phyloP scores from a whole-genome alignment of 108 stramenopile species.

The Cyclotella baltica region DNA sequence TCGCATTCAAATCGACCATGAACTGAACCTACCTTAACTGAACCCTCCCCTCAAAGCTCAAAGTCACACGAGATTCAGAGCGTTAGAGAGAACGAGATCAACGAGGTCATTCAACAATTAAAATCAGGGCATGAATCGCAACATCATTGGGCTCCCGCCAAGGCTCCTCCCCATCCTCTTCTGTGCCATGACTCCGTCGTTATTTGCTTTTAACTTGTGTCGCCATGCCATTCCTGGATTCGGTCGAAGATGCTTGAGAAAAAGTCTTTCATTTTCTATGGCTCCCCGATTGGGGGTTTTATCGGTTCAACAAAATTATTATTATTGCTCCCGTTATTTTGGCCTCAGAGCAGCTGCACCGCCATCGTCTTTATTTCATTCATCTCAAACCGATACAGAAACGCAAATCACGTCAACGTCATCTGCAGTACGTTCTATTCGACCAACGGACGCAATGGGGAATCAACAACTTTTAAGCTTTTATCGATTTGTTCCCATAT shows the following conservation, averaged over 20 bases:
- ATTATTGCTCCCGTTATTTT: not conserved
- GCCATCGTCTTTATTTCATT: not conserved
- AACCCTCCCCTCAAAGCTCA: too few relatives aligned
- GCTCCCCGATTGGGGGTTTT: not conserved
- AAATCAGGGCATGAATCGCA: not conserved
- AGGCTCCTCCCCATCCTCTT: not conserved
- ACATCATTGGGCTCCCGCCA: not conserved
- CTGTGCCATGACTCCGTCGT: not conserved
- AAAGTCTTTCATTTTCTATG: not conserved
- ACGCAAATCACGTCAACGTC: conserved; percentile 26
- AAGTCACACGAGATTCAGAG: too few relatives aligned
- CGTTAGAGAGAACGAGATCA: too few relatives aligned
- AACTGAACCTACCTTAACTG: too few relatives aligned
- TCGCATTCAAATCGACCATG: too few relatives aligned
- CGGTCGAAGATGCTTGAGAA: not conserved
- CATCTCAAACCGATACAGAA: not conserved
- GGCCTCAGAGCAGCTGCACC: not conserved
- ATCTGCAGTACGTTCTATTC: conserved; percentile 48
- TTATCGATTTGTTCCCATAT: conserved; percentile 55
- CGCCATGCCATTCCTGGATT: not conserved
- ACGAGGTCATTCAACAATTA: not conserved
- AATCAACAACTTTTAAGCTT: conserved; percentile 63
- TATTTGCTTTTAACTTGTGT: not conserved
- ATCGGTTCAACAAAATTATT: not conserved
- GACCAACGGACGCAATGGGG: not conserved